phyloP scores from a whole-genome alignment of 129 eudicot species.

The Escallonia herrerae region DNA sequence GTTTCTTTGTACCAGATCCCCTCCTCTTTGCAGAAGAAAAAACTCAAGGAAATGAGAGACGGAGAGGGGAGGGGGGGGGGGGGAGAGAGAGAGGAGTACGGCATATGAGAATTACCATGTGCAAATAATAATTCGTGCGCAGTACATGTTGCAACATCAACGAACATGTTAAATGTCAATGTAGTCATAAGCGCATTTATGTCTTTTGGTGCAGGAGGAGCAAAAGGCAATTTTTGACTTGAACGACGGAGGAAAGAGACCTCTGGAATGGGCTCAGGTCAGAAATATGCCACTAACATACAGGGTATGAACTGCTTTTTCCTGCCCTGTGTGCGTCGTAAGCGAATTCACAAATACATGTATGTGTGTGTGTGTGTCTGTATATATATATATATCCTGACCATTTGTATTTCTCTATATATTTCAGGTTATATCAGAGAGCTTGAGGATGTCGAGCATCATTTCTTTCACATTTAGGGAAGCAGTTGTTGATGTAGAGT shows the following conservation, averaged over 20 bases:
- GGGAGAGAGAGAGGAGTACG: too few species aligned
- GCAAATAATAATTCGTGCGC: too few species aligned
- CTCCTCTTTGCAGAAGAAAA: neutral
- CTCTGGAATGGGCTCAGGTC: slow-evolving; percentile 74
- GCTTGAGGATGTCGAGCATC: slow-evolving; percentile 83
- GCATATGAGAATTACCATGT: too few species aligned
- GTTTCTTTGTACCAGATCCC: neutral
- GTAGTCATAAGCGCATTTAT: too few species aligned
- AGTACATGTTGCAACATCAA: neutral
- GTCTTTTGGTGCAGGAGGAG: slow-evolving; percentile 42
- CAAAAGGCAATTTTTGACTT: slow-evolving; percentile 48
- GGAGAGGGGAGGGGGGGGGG: too few species aligned
- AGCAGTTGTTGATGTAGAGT: slow-evolving; percentile 72
- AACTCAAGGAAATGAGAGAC: neutral
- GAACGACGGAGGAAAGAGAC: slow-evolving; percentile 36
- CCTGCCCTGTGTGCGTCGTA: too few species aligned
- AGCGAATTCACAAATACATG: too few species aligned
- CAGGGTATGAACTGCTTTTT: slow-evolving; percentile 34
- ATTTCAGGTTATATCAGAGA: slow-evolving; percentile 73
- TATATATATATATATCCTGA: neutral
- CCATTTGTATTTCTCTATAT: neutral
- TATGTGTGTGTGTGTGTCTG: too few species aligned
- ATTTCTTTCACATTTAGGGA: slow-evolving; percentile 85
- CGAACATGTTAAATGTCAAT: too few species aligned
- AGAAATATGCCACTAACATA: slow-evolving; percentile 67